phyloP scores from a whole-genome alignment of 2,329 filamentous ascomycete genomes.

The Fonsecaea multimorphosa region DNA sequence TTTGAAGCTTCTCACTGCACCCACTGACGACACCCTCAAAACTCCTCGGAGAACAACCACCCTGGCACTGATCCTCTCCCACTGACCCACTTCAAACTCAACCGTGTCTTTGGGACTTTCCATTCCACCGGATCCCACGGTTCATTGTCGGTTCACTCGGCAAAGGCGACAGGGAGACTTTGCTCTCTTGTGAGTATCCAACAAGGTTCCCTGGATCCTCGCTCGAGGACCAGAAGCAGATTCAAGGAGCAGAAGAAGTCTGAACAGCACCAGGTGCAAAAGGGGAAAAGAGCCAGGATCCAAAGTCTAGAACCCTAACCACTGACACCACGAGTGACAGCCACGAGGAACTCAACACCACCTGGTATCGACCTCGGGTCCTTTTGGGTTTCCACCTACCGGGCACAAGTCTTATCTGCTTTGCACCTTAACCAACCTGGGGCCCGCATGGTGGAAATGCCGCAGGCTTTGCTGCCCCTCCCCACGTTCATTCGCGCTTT shows the following conservation, averaged over 20 bases:
- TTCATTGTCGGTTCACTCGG: slow-evolving; percentile 1
- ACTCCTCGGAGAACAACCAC: neutral
- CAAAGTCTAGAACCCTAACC: slow-evolving; percentile 7
- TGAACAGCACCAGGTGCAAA: neutral
- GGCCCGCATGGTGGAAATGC: slow-evolving; percentile 13
- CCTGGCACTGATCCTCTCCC: neutral
- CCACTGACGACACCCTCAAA: neutral
- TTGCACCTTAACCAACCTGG: slow-evolving; percentile 12
- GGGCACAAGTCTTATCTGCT: slow-evolving; percentile 15
- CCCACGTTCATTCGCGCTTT: slow-evolving; percentile 4
- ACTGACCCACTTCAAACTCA: slow-evolving; percentile 2
- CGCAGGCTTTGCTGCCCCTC: slow-evolving; percentile 3
- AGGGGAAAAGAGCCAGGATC: slow-evolving; percentile 2
- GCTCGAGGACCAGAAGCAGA: slow-evolving; percentile 4
- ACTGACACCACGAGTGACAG: slow-evolving; percentile 22
- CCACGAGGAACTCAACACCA: slow-evolving; percentile 24
- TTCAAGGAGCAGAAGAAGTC: neutral
- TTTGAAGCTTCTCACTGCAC: neutral
- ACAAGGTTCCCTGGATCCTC: neutral
- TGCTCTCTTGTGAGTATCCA: neutral
- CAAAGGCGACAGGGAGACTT: neutral
- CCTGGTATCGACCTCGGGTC: neutral
- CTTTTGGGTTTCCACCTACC: neutral
- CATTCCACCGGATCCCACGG: slow-evolving; percentile 3
- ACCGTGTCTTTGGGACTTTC: neutral